Conservation (phyloP, 371 early-diverging fungal species). For the Mycotypha africana region DNA sequence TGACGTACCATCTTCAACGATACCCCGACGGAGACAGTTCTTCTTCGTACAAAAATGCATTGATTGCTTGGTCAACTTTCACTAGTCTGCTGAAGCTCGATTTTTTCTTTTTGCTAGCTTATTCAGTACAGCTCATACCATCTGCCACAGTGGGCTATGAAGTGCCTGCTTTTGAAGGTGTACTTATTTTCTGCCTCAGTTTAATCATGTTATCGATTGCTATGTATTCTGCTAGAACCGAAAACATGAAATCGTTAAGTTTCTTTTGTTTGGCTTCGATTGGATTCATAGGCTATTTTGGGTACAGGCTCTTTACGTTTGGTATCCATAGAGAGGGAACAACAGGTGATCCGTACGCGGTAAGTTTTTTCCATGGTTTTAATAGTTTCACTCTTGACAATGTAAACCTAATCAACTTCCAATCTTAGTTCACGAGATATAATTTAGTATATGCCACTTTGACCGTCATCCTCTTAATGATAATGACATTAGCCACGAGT, state of each 20-base stretch:
- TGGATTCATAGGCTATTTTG: conserved; percentile 17
- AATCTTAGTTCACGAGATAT: conserved; percentile 8
- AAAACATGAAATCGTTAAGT: not conserved
- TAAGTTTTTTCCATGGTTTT: conserved; percentile 1
- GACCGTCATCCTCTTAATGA: not conserved
- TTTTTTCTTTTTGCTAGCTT: conserved; percentile 17
- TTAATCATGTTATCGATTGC: conserved; percentile 7
- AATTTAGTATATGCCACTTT: conserved; percentile 6
- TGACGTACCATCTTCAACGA: not conserved
- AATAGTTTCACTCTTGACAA: not conserved
- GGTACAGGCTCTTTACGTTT: conserved; percentile 17
- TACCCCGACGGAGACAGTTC: too few relatives aligned
- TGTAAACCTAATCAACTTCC: not conserved
- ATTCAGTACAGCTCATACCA: conserved; percentile 15
- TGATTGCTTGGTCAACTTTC: conserved; percentile 10
- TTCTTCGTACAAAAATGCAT: too few relatives aligned
- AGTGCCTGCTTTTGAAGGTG: conserved; percentile 8
- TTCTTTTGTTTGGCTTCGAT: not conserved
- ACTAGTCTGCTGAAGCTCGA: conserved; percentile 15
- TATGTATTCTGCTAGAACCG: conserved; percentile 3
- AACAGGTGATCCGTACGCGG: conserved; percentile 16
- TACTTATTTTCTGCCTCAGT: conserved; percentile 3
- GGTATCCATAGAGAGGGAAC: conserved; percentile 1
- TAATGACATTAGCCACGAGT: conserved; percentile 4
- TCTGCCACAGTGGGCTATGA: conserved; percentile 3